Conservation (phyloP, 176 grass and related monocot genomes). For the Hyparrhenia diplandra region DNA sequence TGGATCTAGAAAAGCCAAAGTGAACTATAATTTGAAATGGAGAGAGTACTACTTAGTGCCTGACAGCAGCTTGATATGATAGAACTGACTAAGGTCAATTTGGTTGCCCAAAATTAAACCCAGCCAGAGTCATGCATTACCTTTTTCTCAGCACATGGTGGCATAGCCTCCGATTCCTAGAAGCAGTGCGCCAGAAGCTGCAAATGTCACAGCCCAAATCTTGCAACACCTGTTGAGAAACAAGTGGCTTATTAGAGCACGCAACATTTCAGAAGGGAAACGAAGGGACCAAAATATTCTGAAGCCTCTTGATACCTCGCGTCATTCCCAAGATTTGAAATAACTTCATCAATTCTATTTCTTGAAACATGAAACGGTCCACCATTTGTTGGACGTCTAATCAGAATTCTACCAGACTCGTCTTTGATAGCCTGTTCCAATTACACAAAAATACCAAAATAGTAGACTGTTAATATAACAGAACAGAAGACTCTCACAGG, state of each 20-base stretch:
- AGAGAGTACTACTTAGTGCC: not conserved
- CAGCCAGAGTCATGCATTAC: not conserved
- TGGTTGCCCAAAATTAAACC: too few relatives aligned
- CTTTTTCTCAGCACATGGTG: not conserved
- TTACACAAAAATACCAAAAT: not conserved
- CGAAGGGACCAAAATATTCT: not conserved
- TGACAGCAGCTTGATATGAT: too few relatives aligned
- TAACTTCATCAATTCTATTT: slow-evolving; percentile 42
- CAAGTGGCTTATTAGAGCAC: not conserved
- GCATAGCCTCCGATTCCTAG: slow-evolving; percentile 55
- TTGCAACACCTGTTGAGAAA: slow-evolving; percentile 35
- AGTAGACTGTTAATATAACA: not conserved
- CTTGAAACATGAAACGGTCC: slow-evolving; percentile 56
- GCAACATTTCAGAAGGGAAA: not conserved
- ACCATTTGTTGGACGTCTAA: slow-evolving; percentile 43
- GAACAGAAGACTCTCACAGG: not conserved
- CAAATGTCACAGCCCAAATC: slow-evolving; percentile 53
- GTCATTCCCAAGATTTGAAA: slow-evolving; percentile 44
- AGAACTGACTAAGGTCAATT: too few relatives aligned
- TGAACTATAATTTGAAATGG: too few relatives aligned
- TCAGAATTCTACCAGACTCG: slow-evolving; percentile 50
- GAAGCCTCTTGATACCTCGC: slow-evolving; percentile 29
- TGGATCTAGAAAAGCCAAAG: too few relatives aligned
- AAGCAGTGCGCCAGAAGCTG: slow-evolving; percentile 40
- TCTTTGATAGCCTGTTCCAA: slow-evolving; percentile 52